Evolutionary conservation across 2,329 filamentous ascomycete genomes (phyloP).

Genomic region (Esteya vermicola): DNA sequence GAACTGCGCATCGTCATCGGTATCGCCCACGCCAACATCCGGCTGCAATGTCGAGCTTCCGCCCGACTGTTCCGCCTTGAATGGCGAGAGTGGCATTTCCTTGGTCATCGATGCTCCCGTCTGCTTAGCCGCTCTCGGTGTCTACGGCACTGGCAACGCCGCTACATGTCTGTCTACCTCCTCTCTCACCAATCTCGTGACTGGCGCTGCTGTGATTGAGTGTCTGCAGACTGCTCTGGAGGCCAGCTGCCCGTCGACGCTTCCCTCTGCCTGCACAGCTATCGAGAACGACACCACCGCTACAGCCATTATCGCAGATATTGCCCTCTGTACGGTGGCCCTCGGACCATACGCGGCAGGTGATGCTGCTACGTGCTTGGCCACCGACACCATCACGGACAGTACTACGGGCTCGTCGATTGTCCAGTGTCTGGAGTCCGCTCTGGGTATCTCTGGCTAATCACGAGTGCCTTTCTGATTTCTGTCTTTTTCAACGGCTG

Average conservation of each 20-base stretch:
- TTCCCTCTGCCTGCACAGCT: conserved; percentile 6
- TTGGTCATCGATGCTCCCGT: not conserved
- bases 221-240: not conserved
- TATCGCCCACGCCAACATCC: too few relatives aligned
- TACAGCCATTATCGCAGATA: not conserved
- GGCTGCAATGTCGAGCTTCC: too few relatives aligned
- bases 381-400: conserved; percentile 2
- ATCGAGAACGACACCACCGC: not conserved
- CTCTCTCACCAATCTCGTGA: not conserved
- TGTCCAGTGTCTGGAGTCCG: conserved; percentile 5
- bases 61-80: not conserved
- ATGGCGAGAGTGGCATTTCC: not conserved
- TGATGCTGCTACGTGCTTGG: conserved; percentile 3
- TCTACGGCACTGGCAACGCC: not conserved
- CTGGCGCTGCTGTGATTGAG: not conserved
- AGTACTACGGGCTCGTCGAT: conserved; percentile 3
- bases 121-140: not conserved
- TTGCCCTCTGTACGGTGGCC: conserved; percentile 4
- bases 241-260: conserved; percentile 4
- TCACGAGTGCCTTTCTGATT: too few relatives aligned
- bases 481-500: too few relatives aligned
- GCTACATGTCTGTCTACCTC: not conserved
- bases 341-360: conserved; percentile 8
- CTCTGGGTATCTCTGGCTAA: conserved; percentile 2
- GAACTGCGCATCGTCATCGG: too few relatives aligned